Base-by-base conservation (phyloP, 306 rosid species). In the Datisca glomerata region DNA sequence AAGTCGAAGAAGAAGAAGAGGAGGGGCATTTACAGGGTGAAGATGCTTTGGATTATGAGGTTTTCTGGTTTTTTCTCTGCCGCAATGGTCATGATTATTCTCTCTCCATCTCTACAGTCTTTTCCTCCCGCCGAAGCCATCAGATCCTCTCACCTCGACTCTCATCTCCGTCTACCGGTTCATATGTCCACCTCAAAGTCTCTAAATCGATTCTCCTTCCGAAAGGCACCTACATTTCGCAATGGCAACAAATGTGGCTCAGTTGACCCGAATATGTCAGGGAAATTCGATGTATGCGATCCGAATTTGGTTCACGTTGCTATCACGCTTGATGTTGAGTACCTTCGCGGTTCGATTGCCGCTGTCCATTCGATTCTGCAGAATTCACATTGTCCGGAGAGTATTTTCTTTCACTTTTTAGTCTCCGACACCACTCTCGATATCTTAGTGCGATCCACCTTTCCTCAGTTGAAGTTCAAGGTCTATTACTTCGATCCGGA, bases 341-440 rank as follows among this genome's bases (percentile, higher is more conserved):
- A 89, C 51, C 43, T 89, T 14, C 67, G 95, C 53, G 98, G 98
- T 21, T 51, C 95, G 3, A 37, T 89, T 2, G 95, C 98, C 16
- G 87, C 95, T 3, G 68, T 77, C 8, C 83, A 89, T 51, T 89
- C 98, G 7, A 63, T 84, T 59, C 77, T 84, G 45, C 70, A 55
- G 38, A 86, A 84, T 61, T 45, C 81, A 45, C 76, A 78, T 1
- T 89, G 98, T 60, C 97, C 97, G 4, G 80, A 80, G 37, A 80
- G 74, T 43, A 29, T 65, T 9, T 74, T 89, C 73, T 77, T 89
- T 35, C 95, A 89, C 32, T 77, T 89, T 71, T 54, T 84, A 41
- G 73, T 86, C 29, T 80, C 98, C 0, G 95, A 89, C 59, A 54
- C 85, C 20, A 57, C 16, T 18, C 44, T 49, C 17, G 69, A 42